These are phyloP conservation scores for Fusarium penzigii DNA, from an alignment of 2,329 filamentous ascomycete species.

Conservation along the genomic window DNA sequence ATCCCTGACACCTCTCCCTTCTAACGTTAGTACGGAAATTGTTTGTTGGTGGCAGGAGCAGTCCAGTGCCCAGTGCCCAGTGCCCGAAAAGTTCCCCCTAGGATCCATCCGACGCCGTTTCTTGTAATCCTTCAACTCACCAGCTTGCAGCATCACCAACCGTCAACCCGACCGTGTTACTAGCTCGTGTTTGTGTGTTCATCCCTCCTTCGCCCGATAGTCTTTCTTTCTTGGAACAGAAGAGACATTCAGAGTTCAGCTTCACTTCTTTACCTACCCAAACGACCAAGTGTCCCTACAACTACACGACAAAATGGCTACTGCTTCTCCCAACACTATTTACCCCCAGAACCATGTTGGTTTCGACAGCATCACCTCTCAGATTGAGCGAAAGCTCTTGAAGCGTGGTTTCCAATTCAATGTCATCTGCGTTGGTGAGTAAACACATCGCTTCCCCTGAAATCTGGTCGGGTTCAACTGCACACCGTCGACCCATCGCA, in stretches of 20 bases:
- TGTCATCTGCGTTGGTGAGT: conserved; percentile 97
- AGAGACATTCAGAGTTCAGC: conserved; percentile 22
- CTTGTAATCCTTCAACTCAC: conserved; percentile 31
- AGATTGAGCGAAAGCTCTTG: conserved; percentile 99
- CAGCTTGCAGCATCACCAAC: conserved; percentile 28
- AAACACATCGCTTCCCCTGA: conserved; percentile 5
- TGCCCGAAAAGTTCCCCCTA: conserved; percentile 44
- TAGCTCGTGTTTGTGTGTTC: conserved; percentile 21
- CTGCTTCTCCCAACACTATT: conserved; percentile 70
- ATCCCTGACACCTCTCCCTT: conserved; percentile 32
- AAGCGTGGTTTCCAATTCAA: conserved; percentile 99
- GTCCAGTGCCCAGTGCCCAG: conserved; percentile 21
- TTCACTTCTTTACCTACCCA: conserved; percentile 34
- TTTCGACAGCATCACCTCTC: conserved; percentile 99
- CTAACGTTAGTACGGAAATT: conserved; percentile 45
- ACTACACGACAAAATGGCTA: conserved; percentile 47
- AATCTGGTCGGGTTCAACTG: conserved; percentile 11
- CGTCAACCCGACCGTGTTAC: conserved; percentile 26
- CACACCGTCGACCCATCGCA: conserved; percentile 15
- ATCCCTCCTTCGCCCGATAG: conserved; percentile 14
- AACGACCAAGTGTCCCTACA: conserved; percentile 26
- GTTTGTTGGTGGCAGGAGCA: conserved; percentile 44
- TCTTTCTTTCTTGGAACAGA: conserved; percentile 33
- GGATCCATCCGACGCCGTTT: conserved; percentile 29
- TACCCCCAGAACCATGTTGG: conserved; percentile 98